Evolutionary conservation across 768 basidiomycete genomes (phyloP).

Genomic region (Russula sp.): DNA sequence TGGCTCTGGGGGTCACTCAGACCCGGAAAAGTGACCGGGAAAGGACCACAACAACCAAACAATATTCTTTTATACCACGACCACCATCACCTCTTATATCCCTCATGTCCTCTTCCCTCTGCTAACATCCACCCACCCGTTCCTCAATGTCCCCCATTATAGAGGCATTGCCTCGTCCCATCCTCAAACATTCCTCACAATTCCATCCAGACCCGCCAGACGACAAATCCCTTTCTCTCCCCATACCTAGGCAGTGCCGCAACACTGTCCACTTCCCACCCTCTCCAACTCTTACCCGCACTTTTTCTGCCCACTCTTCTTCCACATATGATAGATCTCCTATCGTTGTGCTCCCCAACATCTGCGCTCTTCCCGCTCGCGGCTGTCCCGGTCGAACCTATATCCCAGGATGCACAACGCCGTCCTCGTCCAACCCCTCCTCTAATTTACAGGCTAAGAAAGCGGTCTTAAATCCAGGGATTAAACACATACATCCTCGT

Average conservation of each 20-base stretch:
- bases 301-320: conserved; percentile 39
- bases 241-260: conserved; percentile 5
- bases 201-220: neutral
- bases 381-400: conserved; percentile 73
- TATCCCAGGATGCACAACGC: conserved; percentile 37
- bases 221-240: neutral
- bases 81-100: neutral
- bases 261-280: conserved; percentile 45
- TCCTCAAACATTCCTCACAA: conserved; percentile 22
- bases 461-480: conserved; percentile 26
- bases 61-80: neutral
- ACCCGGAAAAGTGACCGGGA: neutral
- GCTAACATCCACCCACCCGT: neutral
- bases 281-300: conserved; percentile 32
- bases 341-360: conserved; percentile 65
- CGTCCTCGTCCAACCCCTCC: conserved; percentile 19
- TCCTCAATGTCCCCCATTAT: neutral
- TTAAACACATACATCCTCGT: conserved; percentile 42
- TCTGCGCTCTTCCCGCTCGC: conserved; percentile 71
- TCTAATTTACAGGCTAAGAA: conserved; percentile 19
- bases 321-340: conserved; percentile 71
- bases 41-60: conserved; percentile 8
- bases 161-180: conserved; percentile 20
- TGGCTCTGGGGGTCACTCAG: neutral
- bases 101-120: conserved; percentile 12